Evolutionary conservation across 306 rosid species (phyloP), one percentile per base, ranked within the genome.

Genomic region (Trifolium dubium): DNA sequence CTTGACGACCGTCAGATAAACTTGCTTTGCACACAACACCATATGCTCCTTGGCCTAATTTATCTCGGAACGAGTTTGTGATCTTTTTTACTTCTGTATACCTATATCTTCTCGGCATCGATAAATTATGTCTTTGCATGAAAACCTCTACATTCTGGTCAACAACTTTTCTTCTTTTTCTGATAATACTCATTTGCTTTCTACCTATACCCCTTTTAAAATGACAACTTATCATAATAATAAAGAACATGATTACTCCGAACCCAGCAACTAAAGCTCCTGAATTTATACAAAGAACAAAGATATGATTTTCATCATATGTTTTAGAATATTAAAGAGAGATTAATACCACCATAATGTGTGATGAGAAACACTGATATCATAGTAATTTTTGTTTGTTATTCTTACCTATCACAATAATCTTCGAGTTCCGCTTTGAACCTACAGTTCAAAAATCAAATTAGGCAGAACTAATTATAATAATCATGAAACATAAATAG

Each of bases 31-130:
- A 82, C 0, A 85, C 85, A 30, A 46, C 18, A 10, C 87, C 87
- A 69, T 39, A 86, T 35, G 81, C 90, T 51, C 86, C 89, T 62
- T 79, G 62, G 0, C 86, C 89, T 12, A 82, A 3, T 51, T 60
- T 72, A 11, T 72, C 14, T 28, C 5, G n/a, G 10, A 85, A 85
- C 5, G 71, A 63, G 9, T 69, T 79, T 70, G 89, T 82, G 50
- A 85, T 59, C 8, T 12, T 82, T 63, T 79, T 77, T 8, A 85
- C 79, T 64, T 85, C 86, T 19, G 19, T n/a, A 30, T 60, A 60
- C 2, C 19, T 60, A 60, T 60, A 30, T 60, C 40, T 31, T 60
- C 17, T 47, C 12, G 65, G 19, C 19, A 60, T n/a, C 0, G 41
- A 60, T 32, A 14, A 39, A 77, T 82, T 5, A 79, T 51, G 12